phyloP scores from a whole-genome alignment of 1,284 basidiomycete genomes.

The Malassezia arunalokei region DNA sequence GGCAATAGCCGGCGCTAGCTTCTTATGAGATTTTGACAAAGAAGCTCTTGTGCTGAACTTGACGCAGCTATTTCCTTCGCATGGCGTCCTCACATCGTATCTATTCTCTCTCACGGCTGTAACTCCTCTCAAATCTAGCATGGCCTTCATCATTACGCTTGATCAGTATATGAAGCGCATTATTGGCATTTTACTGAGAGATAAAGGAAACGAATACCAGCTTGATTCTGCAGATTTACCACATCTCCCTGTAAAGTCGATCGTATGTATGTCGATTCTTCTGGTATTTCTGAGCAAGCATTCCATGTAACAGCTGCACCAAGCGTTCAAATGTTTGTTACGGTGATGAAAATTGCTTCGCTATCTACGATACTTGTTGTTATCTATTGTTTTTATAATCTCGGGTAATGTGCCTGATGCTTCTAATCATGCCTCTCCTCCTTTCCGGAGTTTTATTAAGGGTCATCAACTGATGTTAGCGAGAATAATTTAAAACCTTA shows the following conservation, averaged over 20 bases:
- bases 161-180: constrained; percentile 68
- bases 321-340: constrained; percentile 72
- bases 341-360: constrained; percentile 61
- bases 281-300: constrained; percentile 64
- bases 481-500: constrained; percentile 85
- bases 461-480: constrained; percentile 64
- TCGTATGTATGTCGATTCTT: constrained; percentile 62
- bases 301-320: constrained; percentile 66
- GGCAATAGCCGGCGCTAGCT: constrained; percentile 46
- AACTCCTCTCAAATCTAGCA: constrained; percentile 51
- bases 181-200: constrained; percentile 47
- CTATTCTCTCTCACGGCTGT: constrained; percentile 47
- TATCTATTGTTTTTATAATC: constrained; percentile 62
- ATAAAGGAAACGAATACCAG: constrained; percentile 54
- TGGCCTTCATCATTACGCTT: constrained; percentile 52
- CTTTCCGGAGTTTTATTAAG: constrained; percentile 54
- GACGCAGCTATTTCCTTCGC: constrained; percentile 52
- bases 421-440: constrained; percentile 24
- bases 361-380: constrained; percentile 39
- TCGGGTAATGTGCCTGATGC: constrained; percentile 50
- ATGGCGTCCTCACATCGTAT: constrained; percentile 58
- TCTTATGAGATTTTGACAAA: not conserved
- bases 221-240: constrained; percentile 61
- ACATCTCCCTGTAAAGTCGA: constrained; percentile 83
- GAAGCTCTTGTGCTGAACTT: constrained; percentile 57